A percentile compares a stretch with the other conserved stretches of the same genome.
Evolutionary conservation across 1,284 basidiomycete species (phyloP).

Genomic region (Trichosporon sp.): DNA sequence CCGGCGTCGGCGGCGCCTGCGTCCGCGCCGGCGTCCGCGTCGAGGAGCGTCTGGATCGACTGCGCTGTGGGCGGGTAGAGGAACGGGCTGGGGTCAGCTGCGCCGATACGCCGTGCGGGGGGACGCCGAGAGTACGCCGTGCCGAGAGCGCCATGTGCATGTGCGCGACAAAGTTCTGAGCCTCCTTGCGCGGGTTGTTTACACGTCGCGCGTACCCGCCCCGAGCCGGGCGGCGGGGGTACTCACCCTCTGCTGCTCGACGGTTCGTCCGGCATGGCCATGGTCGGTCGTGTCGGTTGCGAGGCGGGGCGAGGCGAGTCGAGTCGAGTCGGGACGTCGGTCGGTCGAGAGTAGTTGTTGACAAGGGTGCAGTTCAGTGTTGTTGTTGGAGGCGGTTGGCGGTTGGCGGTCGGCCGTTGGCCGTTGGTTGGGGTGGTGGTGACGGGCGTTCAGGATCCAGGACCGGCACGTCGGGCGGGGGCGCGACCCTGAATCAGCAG

Average conservation of each 20-base stretch:
- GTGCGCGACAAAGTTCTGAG: neutral
- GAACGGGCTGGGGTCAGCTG: neutral
- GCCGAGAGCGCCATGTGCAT: neutral
- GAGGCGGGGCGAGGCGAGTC: too few species aligned
- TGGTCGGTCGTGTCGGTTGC: too few species aligned
- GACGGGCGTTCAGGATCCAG: too few species aligned
- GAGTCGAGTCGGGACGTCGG: too few species aligned
- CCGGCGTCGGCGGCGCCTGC: neutral
- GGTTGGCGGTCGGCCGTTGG: too few species aligned
- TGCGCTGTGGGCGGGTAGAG: constrained; percentile 6
- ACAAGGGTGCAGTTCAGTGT: too few species aligned
- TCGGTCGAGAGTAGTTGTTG: too few species aligned
- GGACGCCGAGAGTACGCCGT: neutral
- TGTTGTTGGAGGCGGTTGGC: too few species aligned
- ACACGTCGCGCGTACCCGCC: neutral
- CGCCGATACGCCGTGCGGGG: neutral
- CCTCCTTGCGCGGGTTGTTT: neutral
- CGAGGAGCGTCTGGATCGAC: constrained; percentile 1
- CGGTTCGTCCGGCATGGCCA: neutral
- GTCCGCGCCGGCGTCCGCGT: neutral
- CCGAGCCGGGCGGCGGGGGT: too few species aligned
- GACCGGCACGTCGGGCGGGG: too few species aligned
- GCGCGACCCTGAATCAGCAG: too few species aligned
- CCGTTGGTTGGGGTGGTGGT: too few species aligned
- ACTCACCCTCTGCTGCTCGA: constrained; percentile 1